Base-by-base conservation (phyloP, 2,329 filamentous ascomycete species). In the Fusarium paranaense region DNA sequence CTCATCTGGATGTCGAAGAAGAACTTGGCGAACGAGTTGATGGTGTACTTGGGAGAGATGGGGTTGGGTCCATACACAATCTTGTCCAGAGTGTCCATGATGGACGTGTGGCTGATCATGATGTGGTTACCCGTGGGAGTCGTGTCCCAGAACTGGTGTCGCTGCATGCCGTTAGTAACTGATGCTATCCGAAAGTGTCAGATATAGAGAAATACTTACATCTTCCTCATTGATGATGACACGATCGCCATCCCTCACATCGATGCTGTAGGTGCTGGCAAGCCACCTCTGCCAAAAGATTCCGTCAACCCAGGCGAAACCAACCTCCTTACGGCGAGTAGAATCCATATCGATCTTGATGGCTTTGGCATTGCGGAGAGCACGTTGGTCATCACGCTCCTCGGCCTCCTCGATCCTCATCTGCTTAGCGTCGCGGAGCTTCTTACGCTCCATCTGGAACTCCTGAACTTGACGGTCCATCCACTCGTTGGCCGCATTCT, bases 201-300 rank as follows among this genome's bases (percentile, higher is more conserved):
- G 45, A 18, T 27, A 47, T 50, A 50, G 45, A 16, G 18, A 13
- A 27, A 64, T 88, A 88, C 94, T 93, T 87, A 97, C 95, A 82
- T 97, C 95, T 87, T 98, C 94, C 78, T 99, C 97, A 76, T 98
- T 98, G 84, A 99, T 97, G 68, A 99, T 93, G 64, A 99, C 94
- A 72, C 94, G 91, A 82, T 98, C 97, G 57, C 96, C 95, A 72
- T 97, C 92, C 80, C 90, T 92, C 70, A 97, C 92, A 77, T 97
- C 94, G 76, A 98, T 93, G 64, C 96, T 96, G 80, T 97, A 99
- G 0, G 96, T 98, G n/a, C 93, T 95, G 76, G 93, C 90, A 74
- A 99, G 91, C 97, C 97, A 99, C 71, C 96, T 90, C 83, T 98
- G 95, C 97, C 97, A 99, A 83, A 98, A 98, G 9, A 94, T 90